Evolutionary conservation across 352 stramenopile species (phyloP).

Genomic region (Hyaloperonospora arabidopsidis): DNA sequence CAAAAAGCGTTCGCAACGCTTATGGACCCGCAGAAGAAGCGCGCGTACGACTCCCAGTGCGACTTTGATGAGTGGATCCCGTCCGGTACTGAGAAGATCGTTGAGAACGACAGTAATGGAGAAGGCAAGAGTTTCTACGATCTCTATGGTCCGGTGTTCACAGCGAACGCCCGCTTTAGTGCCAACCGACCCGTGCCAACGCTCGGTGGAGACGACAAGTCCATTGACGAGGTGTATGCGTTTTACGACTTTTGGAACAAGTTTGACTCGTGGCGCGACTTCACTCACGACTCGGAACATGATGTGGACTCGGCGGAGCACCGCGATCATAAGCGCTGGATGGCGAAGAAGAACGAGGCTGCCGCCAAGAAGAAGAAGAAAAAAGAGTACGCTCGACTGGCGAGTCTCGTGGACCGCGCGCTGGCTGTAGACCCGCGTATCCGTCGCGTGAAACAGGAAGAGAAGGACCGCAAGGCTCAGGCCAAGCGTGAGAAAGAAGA

Average conservation of each 20-base stretch:
- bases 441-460: constrained; percentile 71
- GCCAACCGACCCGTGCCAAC: constrained; percentile 67
- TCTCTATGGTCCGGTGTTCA: constrained; percentile 74
- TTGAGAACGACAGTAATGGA: constrained; percentile 51
- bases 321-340: constrained; percentile 82
- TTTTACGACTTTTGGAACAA: constrained; percentile 90
- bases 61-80: constrained; percentile 84
- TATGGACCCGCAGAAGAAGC: constrained; percentile 78
- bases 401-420: constrained; percentile 71
- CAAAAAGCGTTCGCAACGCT: constrained; percentile 78
- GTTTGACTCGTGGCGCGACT: constrained; percentile 82
- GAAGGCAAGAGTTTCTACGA: constrained; percentile 82
- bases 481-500: constrained; percentile 73
- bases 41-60: constrained; percentile 79
- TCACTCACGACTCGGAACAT: constrained; percentile 78
- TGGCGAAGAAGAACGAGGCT: constrained; percentile 84
- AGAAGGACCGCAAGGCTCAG: constrained; percentile 77
- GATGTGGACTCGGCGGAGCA: constrained; percentile 78
- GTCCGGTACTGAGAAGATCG: constrained; percentile 66
- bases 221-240: constrained; percentile 61
- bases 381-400: constrained; percentile 76
- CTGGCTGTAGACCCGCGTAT: constrained; percentile 69
- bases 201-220: constrained; percentile 50
- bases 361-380: constrained; percentile 87
- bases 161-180: constrained; percentile 72